Conservation (phyloP, 148 eudicot genomes). For the Spergularia bocconei region DNA sequence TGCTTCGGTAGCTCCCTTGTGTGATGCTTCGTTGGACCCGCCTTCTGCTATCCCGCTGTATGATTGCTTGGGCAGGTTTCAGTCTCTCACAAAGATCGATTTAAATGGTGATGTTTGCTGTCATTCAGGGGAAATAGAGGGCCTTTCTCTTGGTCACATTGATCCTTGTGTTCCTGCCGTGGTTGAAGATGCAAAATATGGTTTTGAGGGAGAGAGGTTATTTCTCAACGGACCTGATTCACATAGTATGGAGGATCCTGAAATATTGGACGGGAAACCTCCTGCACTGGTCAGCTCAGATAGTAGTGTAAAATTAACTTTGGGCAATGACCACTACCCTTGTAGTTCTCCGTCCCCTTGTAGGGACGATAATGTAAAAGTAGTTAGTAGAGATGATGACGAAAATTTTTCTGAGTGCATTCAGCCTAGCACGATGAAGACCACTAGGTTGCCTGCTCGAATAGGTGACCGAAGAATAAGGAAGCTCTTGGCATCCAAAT, state of each 20-base stretch:
- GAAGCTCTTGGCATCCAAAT: slow-evolving; percentile 60
- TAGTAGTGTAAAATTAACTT: slow-evolving; percentile 47
- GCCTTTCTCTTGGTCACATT: slow-evolving; percentile 25
- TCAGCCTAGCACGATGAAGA: slow-evolving; percentile 58
- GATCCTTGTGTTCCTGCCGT: slow-evolving; percentile 34
- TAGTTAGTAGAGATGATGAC: slow-evolving; percentile 95
- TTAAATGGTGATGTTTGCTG: slow-evolving; percentile 33
- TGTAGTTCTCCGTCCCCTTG: slow-evolving; percentile 42
- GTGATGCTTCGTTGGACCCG: slow-evolving; percentile 37
- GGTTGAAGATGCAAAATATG: slow-evolving; percentile 22
- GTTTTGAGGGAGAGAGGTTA: slow-evolving; percentile 33
- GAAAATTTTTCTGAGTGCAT: slow-evolving; percentile 78
- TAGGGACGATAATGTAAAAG: slow-evolving; percentile 60
- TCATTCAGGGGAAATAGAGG: slow-evolving; percentile 28
- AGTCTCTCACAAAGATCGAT: slow-evolving; percentile 34
- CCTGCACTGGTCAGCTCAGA: slow-evolving; percentile 41
- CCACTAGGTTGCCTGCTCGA: slow-evolving; percentile 47
- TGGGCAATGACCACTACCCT: slow-evolving; percentile 34
- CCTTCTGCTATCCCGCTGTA: slow-evolving; percentile 55
- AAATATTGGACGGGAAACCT: slow-evolving; percentile 38
- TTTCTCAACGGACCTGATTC: slow-evolving; percentile 32
- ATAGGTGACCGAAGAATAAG: slow-evolving; percentile 63
- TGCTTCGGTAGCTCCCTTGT: slow-evolving; percentile 27
- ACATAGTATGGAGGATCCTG: slow-evolving; percentile 38
- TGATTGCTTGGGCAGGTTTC: slow-evolving; percentile 45